phyloP scores from a whole-genome alignment of 2,329 filamentous ascomycete genomes.

The Rhinocladiella similis region DNA sequence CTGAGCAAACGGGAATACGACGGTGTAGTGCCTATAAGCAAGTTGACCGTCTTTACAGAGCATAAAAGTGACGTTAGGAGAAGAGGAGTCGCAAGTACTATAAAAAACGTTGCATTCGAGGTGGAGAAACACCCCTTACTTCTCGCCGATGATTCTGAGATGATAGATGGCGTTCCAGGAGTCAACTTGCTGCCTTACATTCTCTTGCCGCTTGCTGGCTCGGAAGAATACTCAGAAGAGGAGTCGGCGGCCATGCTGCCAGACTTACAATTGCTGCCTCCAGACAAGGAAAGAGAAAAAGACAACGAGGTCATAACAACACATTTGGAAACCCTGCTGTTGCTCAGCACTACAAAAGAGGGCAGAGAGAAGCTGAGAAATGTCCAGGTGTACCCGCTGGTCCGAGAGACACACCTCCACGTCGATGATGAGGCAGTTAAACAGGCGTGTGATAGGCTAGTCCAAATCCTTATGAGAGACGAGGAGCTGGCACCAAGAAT shows the following conservation, averaged over 20 bases:
- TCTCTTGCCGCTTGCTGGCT: slow-evolving; percentile 81
- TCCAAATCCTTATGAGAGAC: slow-evolving; percentile 83
- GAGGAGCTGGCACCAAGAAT: slow-evolving; percentile 58
- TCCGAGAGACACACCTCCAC: slow-evolving; percentile 80
- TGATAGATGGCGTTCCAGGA: slow-evolving; percentile 8
- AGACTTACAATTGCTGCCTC: slow-evolving; percentile 83
- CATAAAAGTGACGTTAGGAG: slow-evolving; percentile 79
- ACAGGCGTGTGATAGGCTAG: slow-evolving; percentile 83
- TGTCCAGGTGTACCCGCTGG: slow-evolving; percentile 82
- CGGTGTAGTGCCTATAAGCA: slow-evolving; percentile 80
- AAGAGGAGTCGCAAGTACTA: slow-evolving; percentile 91
- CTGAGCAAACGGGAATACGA: slow-evolving; percentile 74
- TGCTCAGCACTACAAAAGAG: slow-evolving; percentile 75
- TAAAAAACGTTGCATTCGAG: slow-evolving; percentile 93
- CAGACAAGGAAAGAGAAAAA: slow-evolving; percentile 82
- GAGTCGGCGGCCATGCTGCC: slow-evolving; percentile 84
- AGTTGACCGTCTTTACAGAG: slow-evolving; percentile 92
- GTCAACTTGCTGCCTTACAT: slow-evolving; percentile 81
- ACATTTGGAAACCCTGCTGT: slow-evolving; percentile 82
- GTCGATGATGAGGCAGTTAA: slow-evolving; percentile 76
- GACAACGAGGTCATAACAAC: slow-evolving; percentile 77
- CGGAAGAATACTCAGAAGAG: slow-evolving; percentile 83
- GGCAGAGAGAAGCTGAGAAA: slow-evolving; percentile 73
- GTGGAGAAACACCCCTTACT: slow-evolving; percentile 70
- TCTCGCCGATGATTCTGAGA: slow-evolving; percentile 64